Conservation (phyloP, 2,329 filamentous ascomycete genomes). For the Knufia petricola region DNA sequence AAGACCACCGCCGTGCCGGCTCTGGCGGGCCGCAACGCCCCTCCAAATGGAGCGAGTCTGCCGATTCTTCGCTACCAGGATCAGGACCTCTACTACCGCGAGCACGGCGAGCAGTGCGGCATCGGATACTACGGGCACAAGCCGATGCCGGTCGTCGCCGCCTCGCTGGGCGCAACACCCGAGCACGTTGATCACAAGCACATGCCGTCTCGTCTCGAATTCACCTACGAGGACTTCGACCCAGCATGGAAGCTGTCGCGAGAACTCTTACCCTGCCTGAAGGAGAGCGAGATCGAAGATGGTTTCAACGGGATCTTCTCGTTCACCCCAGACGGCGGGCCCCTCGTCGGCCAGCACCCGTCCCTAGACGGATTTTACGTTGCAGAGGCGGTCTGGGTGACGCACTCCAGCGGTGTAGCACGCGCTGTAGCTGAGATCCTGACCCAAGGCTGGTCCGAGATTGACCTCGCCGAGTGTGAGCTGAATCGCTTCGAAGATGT, state of each 20-base stretch:
- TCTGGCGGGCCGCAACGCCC: conserved; percentile 33
- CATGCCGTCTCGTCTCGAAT: conserved; percentile 55
- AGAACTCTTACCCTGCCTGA: conserved; percentile 45
- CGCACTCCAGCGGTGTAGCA: conserved; percentile 55
- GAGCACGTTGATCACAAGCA: conserved; percentile 47
- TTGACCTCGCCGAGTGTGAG: conserved; percentile 52
- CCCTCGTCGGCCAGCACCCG: conserved; percentile 50
- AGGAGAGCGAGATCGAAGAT: conserved; percentile 43
- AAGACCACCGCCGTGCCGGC: conserved; percentile 48
- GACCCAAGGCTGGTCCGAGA: conserved; percentile 45
- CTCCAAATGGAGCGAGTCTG: conserved; percentile 42
- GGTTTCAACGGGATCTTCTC: conserved; percentile 60
- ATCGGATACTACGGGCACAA: conserved; percentile 57
- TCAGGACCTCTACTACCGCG: conserved; percentile 54
- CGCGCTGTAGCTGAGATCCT: conserved; percentile 51
- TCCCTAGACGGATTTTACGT: conserved; percentile 53
- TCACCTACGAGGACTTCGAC: conserved; percentile 51
- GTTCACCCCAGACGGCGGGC: conserved; percentile 55
- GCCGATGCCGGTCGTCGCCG: conserved; percentile 51
- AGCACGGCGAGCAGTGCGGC: conserved; percentile 53
- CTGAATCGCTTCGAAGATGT: conserved; percentile 53
- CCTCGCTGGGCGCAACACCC: conserved; percentile 44
- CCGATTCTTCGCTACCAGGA: conserved; percentile 56
- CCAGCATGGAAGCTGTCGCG: conserved; percentile 50
- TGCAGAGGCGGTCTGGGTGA: conserved; percentile 58